phyloP scores from a whole-genome alignment of 2,329 filamentous ascomycete genomes.

The Calonectria hongkongensis region DNA sequence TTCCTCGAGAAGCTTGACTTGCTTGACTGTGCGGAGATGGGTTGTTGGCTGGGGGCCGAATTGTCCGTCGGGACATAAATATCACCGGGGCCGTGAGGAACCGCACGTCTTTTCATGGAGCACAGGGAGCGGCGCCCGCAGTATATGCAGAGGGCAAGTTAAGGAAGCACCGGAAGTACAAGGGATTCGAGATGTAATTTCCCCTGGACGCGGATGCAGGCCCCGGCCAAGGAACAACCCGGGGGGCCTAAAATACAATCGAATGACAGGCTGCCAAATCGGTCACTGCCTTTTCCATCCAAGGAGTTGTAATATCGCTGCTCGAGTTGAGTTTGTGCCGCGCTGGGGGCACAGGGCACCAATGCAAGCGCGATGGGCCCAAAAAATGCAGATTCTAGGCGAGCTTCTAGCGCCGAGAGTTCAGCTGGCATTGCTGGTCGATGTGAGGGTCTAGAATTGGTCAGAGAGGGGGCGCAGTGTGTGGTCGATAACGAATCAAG shows the following conservation, averaged over 20 bases:
- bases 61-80: not conserved
- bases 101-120: not conserved
- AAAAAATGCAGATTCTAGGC: constrained; percentile 27
- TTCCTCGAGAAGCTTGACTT: constrained; percentile 15
- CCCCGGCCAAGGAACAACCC: constrained; percentile 35
- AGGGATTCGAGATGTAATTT: constrained; percentile 31
- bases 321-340: constrained; percentile 18
- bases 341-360: constrained; percentile 7
- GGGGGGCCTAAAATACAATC: constrained; percentile 27
- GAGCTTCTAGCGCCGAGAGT: constrained; percentile 34
- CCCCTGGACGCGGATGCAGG: constrained; percentile 29
- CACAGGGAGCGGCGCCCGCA: constrained; percentile 1
- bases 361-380: constrained; percentile 16
- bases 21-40: constrained; percentile 22
- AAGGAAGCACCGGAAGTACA: constrained; percentile 28
- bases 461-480: constrained; percentile 5
- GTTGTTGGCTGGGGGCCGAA: not conserved
- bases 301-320: constrained; percentile 12
- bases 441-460: constrained; percentile 14
- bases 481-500: constrained; percentile 34
- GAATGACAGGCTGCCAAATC: constrained; percentile 27
- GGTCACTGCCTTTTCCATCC: constrained; percentile 23
- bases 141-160: not conserved
- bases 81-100: not conserved
- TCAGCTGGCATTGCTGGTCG: constrained; percentile 36